A percentile compares a stretch with the other conserved stretches of the same genome.
Conservation (phyloP, 2,329 filamentous ascomycete genomes). For the Ilyonectria robusta region DNA sequence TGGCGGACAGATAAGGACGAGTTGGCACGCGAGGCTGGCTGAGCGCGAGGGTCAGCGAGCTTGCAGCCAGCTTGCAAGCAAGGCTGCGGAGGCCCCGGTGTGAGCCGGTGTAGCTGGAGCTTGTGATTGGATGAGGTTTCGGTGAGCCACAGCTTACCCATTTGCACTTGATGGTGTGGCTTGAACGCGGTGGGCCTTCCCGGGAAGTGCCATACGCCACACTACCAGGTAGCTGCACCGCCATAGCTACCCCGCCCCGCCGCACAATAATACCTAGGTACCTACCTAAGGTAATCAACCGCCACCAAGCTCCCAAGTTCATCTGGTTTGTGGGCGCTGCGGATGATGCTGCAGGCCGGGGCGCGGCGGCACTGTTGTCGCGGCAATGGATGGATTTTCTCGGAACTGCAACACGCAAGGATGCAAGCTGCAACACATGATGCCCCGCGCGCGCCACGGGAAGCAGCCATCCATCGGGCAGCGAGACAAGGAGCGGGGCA, state of each 20-base stretch:
- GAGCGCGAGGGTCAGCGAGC: slow-evolving; percentile 35
- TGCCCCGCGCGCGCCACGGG: slow-evolving; percentile 28
- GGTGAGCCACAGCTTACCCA: slow-evolving; percentile 7
- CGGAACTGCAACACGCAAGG: slow-evolving; percentile 27
- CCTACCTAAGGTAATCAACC: not conserved
- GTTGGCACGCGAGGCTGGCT: slow-evolving; percentile 37
- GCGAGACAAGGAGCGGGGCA: slow-evolving; percentile 24
- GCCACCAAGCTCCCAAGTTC: slow-evolving; percentile 4
- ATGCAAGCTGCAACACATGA: slow-evolving; percentile 38
- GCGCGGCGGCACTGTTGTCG: slow-evolving; percentile 20
- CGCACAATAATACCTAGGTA: not conserved
- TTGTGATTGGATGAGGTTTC: slow-evolving; percentile 36
- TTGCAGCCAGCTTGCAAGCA: slow-evolving; percentile 49
- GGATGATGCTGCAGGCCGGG: slow-evolving; percentile 28
- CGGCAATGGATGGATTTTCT: slow-evolving; percentile 33
- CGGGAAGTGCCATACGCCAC: slow-evolving; percentile 7
- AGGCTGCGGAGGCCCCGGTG: slow-evolving; percentile 39
- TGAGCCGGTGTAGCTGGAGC: slow-evolving; percentile 17
- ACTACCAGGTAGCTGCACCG: not conserved
- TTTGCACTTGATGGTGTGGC: slow-evolving; percentile 22
- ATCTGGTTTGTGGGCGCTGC: slow-evolving; percentile 24
- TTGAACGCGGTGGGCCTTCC: slow-evolving; percentile 6
- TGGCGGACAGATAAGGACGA: slow-evolving; percentile 19
- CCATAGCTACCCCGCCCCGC: slow-evolving; percentile 20
- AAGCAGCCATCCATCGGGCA: slow-evolving; percentile 25